Conservation (phyloP, 2,329 filamentous ascomycete genomes). For the Sporothrix schenckii region DNA sequence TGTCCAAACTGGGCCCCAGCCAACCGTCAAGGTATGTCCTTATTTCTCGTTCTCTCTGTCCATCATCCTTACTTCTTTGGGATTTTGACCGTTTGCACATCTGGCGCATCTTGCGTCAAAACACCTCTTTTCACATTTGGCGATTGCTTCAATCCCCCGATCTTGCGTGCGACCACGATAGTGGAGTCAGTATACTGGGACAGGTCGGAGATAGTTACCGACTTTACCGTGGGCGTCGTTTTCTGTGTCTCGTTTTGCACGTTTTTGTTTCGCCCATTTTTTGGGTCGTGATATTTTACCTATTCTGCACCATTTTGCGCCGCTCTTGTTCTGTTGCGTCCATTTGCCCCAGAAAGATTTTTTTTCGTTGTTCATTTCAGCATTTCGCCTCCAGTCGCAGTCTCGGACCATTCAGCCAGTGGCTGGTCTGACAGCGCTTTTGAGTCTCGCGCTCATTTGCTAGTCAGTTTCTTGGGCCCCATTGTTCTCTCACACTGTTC, state of each 20-base stretch:
- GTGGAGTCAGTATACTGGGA: background rate
- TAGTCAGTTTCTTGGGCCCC: background rate
- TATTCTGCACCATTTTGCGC: slow-evolving; percentile 20
- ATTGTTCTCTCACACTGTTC: slow-evolving; percentile 26
- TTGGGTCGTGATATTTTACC: slow-evolving; percentile 12
- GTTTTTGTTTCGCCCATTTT: slow-evolving; percentile 8
- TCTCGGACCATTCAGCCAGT: slow-evolving; percentile 14
- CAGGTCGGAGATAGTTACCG: background rate
- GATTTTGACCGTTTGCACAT: background rate
- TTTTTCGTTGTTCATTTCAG: background rate
- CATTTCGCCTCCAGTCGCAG: slow-evolving; percentile 14
- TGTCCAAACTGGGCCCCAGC: slow-evolving; percentile 3
- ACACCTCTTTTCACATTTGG: background rate
- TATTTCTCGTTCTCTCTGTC: background rate
- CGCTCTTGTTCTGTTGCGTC: slow-evolving; percentile 9
- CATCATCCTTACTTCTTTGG: background rate
- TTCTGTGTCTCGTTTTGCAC: background rate
- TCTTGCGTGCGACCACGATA: background rate
- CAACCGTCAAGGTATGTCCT: slow-evolving; percentile 20
- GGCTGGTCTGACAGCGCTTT: slow-evolving; percentile 21
- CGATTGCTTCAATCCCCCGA: background rate
- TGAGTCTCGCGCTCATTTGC: background rate
- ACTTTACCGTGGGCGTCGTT: background rate
- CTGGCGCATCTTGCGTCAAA: background rate
- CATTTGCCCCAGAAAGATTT: background rate